Evolutionary conservation across 1,284 basidiomycete genomes (phyloP).

Genomic region (Pseudozyma thailandica): DNA sequence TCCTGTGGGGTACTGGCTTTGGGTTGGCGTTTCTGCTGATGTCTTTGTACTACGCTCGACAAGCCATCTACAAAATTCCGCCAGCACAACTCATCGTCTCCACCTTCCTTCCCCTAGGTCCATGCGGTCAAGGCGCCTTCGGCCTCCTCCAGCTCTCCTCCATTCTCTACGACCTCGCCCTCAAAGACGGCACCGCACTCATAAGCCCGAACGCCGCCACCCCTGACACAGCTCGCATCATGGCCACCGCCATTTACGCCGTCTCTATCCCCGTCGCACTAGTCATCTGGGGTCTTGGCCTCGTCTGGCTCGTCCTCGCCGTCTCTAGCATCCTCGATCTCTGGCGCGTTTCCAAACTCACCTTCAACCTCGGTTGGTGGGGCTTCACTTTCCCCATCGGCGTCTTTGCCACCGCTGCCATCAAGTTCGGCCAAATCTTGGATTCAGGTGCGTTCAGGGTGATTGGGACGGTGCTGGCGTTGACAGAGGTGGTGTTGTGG

Average conservation of each 20-base stretch:
- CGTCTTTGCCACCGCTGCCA: conserved; percentile 46
- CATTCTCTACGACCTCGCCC: conserved; percentile 30
- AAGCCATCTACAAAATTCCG: conserved; percentile 70
- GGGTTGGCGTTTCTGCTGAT: conserved; percentile 73
- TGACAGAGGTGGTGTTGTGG: conserved; percentile 52
- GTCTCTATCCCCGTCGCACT: conserved; percentile 61
- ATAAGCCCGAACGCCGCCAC: conserved; percentile 12
- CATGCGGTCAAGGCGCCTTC: conserved; percentile 75
- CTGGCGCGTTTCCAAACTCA: conserved; percentile 41
- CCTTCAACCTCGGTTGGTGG: conserved; percentile 63
- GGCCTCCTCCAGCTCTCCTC: conserved; percentile 72
- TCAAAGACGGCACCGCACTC: conserved; percentile 19
- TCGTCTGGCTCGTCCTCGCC: conserved; percentile 70
- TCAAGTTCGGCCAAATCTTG: conserved; percentile 49
- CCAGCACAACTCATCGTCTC: conserved; percentile 73
- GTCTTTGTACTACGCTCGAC: conserved; percentile 73
- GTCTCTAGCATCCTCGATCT: conserved; percentile 59
- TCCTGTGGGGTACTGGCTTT: conserved; percentile 70
- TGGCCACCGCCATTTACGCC: conserved; percentile 55
- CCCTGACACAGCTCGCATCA: conserved; percentile 28
- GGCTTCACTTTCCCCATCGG: conserved; percentile 60
- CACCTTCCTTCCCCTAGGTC: conserved; percentile 74
- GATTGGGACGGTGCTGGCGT: conserved; percentile 44
- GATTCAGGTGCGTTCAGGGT: conserved; percentile 51
- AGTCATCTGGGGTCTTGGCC: conserved; percentile 70